Evolutionary conservation across 2,329 filamentous ascomycete genomes (phyloP).

Genomic region (Bipolaris sorokiniana): DNA sequence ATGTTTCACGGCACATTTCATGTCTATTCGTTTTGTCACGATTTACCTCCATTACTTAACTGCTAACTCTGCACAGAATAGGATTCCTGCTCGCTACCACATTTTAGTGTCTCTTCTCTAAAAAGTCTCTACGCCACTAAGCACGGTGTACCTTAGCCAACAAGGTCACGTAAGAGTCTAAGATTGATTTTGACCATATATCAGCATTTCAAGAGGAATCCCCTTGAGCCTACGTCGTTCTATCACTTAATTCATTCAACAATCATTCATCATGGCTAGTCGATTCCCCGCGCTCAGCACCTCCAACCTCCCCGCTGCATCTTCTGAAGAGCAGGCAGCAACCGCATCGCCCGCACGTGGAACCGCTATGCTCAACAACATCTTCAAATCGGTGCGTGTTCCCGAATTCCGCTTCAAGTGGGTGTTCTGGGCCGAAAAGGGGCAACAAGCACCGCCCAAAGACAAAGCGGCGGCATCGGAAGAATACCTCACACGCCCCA

Average conservation of each 20-base stretch:
- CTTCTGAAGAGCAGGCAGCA: constrained; percentile 64
- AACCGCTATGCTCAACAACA: constrained; percentile 69
- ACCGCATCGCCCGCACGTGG: constrained; percentile 75
- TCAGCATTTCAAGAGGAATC: not conserved
- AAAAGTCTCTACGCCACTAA: not conserved
- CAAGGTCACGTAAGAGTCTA: not conserved
- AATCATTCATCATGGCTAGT: constrained; percentile 32
- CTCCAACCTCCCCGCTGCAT: constrained; percentile 63
- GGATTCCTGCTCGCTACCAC: not conserved
- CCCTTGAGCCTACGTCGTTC: not conserved
- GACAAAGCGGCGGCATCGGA: constrained; percentile 28
- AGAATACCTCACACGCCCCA: constrained; percentile 55
- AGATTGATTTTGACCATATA: not conserved
- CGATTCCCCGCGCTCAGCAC: constrained; percentile 47
- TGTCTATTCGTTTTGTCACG: not conserved
- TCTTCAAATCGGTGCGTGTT: constrained; percentile 55
- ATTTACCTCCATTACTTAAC: not conserved
- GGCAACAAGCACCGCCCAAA: constrained; percentile 36
- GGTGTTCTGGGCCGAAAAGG: constrained; percentile 60
- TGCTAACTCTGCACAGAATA: not conserved
- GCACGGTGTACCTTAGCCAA: not conserved
- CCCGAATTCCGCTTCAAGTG: constrained; percentile 59
- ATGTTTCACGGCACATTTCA: not conserved
- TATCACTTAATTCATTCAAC: not conserved
- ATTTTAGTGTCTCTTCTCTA: not conserved